Evolutionary conservation across 1,139 yeast species (phyloP).

Genomic region (Kurtzmaniella quercitrusa): DNA sequence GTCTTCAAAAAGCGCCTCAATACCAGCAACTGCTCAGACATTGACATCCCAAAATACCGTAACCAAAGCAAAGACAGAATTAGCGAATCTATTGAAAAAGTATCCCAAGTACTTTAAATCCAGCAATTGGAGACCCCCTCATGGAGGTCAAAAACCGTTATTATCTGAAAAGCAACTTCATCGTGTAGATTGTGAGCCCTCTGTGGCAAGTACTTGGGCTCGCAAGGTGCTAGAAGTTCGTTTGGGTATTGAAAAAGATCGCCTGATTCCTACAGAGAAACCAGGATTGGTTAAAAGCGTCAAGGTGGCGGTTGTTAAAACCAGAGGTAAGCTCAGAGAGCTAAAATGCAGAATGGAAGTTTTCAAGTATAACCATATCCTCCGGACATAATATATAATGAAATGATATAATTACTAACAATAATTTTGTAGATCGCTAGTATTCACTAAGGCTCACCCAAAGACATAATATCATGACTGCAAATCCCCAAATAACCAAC

Average conservation of each 20-base stretch:
- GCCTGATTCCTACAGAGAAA: background rate
- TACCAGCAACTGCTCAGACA: background rate
- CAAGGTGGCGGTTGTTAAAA: background rate
- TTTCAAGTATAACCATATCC: slow-evolving; percentile 1
- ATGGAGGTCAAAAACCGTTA: background rate
- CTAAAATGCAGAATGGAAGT: slow-evolving; percentile 1
- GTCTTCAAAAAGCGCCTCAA: background rate
- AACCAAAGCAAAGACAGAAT: background rate
- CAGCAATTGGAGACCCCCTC: background rate
- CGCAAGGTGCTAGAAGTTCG: background rate
- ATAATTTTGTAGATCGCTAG: background rate
- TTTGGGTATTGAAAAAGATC: background rate
- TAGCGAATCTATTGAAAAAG: background rate
- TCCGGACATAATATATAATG: no score
- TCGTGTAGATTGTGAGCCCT: background rate
- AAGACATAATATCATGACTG: slow-evolving; percentile 39
- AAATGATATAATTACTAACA: no score
- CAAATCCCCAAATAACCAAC: slow-evolving; percentile 39
- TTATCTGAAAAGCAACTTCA: background rate
- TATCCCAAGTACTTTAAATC: background rate
- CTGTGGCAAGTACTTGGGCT: background rate
- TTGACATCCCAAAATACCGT: background rate
- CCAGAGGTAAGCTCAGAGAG: background rate
- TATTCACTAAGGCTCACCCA: slow-evolving; percentile 28
- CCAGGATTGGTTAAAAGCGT: background rate